These are phyloP conservation scores for Crataegus laevigata DNA, from an alignment of 306 rosid genomes.

Conservation along the genomic window DNA sequence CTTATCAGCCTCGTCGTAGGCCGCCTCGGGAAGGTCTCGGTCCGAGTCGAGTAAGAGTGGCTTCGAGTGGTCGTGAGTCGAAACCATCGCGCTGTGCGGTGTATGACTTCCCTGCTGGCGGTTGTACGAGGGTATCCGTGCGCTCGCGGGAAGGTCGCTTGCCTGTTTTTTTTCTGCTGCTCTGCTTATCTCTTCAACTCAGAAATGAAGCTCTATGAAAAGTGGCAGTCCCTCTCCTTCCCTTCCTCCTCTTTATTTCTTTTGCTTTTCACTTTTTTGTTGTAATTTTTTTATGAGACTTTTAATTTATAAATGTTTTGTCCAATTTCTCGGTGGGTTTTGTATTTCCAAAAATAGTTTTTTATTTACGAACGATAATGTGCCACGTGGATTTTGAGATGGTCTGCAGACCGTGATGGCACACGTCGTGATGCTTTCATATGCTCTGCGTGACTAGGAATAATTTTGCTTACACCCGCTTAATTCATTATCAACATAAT, in stretches of 20 bases:
- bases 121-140: neutral
- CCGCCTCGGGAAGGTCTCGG: conserved; percentile 37
- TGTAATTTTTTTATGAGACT: neutral
- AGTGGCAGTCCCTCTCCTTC: conserved; percentile 1
- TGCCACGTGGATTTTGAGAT: neutral
- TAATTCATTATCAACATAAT: no score
- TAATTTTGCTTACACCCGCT: no score
- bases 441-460: neutral
- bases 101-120: neutral
- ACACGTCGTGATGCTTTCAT: neutral
- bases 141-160: neutral
- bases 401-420: neutral
- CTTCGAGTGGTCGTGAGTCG: conserved; percentile 22
- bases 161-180: neutral
- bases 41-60: conserved; percentile 37
- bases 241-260: neutral
- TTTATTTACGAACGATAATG: neutral
- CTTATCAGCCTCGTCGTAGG: conserved; percentile 65
- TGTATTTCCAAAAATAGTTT: neutral
- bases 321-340: neutral
- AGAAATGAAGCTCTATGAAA: neutral
- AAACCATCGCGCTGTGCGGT: conserved; percentile 22
- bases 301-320: neutral
- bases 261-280: neutral
- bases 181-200: neutral